Percentiles rank a stretch among this genome's conserved stretches.
Conservation (phyloP, 768 basidiomycete genomes). For the Mrakia hoshinonis region DNA sequence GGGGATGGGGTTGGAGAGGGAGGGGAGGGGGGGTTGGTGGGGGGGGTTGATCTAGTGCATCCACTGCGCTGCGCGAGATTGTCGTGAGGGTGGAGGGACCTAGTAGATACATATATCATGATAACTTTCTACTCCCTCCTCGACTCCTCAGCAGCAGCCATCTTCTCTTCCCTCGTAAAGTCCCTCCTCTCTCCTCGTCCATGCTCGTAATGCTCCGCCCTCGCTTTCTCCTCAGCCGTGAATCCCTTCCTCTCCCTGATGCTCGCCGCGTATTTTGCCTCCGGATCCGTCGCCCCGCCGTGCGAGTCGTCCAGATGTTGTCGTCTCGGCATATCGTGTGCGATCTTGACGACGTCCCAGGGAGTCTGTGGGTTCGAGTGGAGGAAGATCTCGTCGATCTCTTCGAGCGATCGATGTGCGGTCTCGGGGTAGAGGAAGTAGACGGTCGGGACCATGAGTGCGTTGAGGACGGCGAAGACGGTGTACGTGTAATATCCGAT, state of each 20-base stretch:
- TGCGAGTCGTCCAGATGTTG: not conserved
- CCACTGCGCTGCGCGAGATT: too few relatives aligned
- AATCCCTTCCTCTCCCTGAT: not conserved
- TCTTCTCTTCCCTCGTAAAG: too few relatives aligned
- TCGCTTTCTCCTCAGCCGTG: not conserved
- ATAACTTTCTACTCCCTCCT: too few relatives aligned
- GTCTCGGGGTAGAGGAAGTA: constrained; percentile 31
- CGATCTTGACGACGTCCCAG: constrained; percentile 20
- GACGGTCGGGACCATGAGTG: constrained; percentile 32
- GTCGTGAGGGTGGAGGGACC: too few relatives aligned
- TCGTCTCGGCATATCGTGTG: not conserved
- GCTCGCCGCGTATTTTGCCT: not conserved
- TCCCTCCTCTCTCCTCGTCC: too few relatives aligned
- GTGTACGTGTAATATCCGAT: constrained; percentile 27
- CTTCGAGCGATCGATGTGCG: constrained; percentile 26
- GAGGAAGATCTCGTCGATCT: constrained; percentile 27
- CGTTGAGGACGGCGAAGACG: constrained; percentile 33
- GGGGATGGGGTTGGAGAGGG: too few relatives aligned
- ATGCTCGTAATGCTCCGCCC: too few relatives aligned
- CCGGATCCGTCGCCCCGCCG: not conserved
- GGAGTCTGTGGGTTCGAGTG: constrained; percentile 16
- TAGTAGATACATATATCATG: too few relatives aligned
- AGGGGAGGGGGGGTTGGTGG: too few relatives aligned
- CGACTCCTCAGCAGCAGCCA: too few relatives aligned
- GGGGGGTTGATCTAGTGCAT: too few relatives aligned